These are phyloP conservation scores for Rhizodiscina lignyota DNA, from an alignment of 495 filamentous ascomycete genomes.

Conservation along the genomic window DNA sequence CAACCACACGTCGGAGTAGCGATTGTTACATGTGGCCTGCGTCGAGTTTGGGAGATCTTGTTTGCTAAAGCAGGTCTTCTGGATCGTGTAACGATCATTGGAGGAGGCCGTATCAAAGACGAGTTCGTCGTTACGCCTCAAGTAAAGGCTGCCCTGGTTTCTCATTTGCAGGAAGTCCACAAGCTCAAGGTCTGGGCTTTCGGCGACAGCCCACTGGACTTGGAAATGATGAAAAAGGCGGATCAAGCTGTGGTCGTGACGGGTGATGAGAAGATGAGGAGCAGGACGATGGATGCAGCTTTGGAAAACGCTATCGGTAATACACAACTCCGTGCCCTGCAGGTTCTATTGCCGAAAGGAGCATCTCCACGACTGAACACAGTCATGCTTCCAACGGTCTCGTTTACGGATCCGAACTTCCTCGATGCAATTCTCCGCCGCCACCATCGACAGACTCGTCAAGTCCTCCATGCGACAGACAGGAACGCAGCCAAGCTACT, in stretches of 20 bases:
- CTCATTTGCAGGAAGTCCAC: conserved; percentile 20
- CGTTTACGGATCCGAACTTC: conserved; percentile 22
- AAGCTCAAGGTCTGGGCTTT: conserved; percentile 37
- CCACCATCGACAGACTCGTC: conserved; percentile 7
- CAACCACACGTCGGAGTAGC: conserved; percentile 31
- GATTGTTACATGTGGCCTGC: conserved; percentile 40
- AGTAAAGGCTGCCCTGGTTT: conserved; percentile 35
- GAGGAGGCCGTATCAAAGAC: conserved; percentile 34
- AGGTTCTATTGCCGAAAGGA: conserved; percentile 29
- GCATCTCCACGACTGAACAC: conserved; percentile 29
- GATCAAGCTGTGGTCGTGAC: conserved; percentile 42
- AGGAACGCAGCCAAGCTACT: conserved; percentile 33
- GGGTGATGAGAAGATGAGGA: conserved; percentile 31
- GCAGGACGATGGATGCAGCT: conserved; percentile 36
- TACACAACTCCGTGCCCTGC: conserved; percentile 25
- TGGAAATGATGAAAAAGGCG: conserved; percentile 39
- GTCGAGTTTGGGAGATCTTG: conserved; percentile 39
- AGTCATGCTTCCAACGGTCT: conserved; percentile 26
- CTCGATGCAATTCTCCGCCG: conserved; percentile 20
- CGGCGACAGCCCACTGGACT: conserved; percentile 44
- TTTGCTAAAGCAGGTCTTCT: conserved; percentile 30
- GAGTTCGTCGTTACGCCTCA: conserved; percentile 33
- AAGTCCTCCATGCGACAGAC: conserved; percentile 29
- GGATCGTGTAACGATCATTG: conserved; percentile 33
- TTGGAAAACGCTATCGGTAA: conserved; percentile 29